Evolutionary conservation across 1,284 basidiomycete species (phyloP), one percentile per base, ranked within the genome.

Genomic region (Ganoderma boninense): DNA sequence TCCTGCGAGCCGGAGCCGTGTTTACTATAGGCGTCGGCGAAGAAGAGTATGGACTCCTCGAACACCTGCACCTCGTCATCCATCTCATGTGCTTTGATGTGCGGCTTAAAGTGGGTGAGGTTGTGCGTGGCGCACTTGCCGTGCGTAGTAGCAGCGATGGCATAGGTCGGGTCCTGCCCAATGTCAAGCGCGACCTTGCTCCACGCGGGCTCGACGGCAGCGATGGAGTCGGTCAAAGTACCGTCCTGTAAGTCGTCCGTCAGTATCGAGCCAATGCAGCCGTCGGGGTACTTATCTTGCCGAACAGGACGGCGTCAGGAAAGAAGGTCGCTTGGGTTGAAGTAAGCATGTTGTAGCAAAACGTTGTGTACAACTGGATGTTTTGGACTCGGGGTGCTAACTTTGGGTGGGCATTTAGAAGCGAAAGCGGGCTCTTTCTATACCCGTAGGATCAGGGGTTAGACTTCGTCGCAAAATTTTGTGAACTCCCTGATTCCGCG

Each of bases 181-280:
- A 92, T 87, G 79, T 92, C 90, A 62, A 83, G 82, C 2, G 93
- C 92, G 64, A 94, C 92, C 74, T 90, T 90, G 54, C 87, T 87
- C 92, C 92, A 94, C 4, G 93, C 93, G 7, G 91, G 91, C 79
- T 94, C 92, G 72, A 94, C 92, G 10, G 92, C 92, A 32, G 89
- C 83, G 77, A 93, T 93, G 40, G 91, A 92, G 78, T 93, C 91
- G 64, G 92, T 93, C 66, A 93, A 82, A 8, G 91, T 93, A 57
- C 91, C 91, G 77, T 92, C 90, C 90, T 91, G 73, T 32, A 16
- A 35, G 7, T 4, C 16, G 13, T 35, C 6, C 6, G 0, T 81
- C 78, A 0, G 86, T 86, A 60, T 84, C 69, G 83, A 80, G 61
- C 77, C 0, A 8, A 11, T 18, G n/a, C 26, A 61, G 56, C 44